These are phyloP conservation scores for Oropetium thomaeum DNA, from an alignment of 176 grass and related monocot genomes.

Conservation along the genomic window DNA sequence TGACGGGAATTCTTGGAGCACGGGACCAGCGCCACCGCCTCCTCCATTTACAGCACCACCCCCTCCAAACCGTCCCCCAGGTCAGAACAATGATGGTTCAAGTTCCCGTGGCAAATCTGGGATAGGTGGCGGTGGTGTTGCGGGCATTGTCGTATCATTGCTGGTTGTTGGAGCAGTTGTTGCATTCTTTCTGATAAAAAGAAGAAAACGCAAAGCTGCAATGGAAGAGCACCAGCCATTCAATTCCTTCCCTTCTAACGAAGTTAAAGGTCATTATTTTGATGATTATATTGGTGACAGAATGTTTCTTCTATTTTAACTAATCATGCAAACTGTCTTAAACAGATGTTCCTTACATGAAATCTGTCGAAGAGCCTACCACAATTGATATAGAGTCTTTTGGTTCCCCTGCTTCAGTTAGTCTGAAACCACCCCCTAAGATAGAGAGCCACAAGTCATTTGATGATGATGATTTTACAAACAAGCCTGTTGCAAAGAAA, in stretches of 20 bases:
- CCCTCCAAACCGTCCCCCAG: conserved; percentile 59
- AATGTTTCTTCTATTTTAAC: conserved; percentile 1
- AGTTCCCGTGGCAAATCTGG: conserved; percentile 57
- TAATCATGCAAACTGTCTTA: conserved; percentile 23
- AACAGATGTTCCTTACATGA: conserved; percentile 52
- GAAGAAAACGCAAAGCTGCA: conserved; percentile 47
- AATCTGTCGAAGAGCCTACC: conserved; percentile 48
- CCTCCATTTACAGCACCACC: conserved; percentile 85
- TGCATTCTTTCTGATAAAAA: conserved; percentile 76
- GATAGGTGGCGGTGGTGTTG: conserved; percentile 71
- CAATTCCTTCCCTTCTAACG: conserved; percentile 60
- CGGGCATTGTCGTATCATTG: conserved; percentile 83
- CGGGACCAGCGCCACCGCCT: conserved; percentile 77
- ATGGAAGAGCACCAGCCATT: conserved; percentile 63
- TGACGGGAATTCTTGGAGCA: conserved; percentile 91
- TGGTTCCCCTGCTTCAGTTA: conserved; percentile 44
- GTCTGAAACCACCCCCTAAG: conserved; percentile 73
- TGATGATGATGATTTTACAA: conserved; percentile 79
- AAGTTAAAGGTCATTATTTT: conserved; percentile 61
- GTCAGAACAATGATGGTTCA: conserved; percentile 46
- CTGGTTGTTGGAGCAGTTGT: conserved; percentile 67
- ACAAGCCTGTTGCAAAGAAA: conserved; percentile 54
- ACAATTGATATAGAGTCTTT: conserved; percentile 51
- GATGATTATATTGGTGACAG: background rate
- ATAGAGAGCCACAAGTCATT: conserved; percentile 71